Percentiles rank a stretch among this genome's conserved stretches.
Evolutionary conservation across 257 asterid genomes (phyloP).

Genomic region (Haberlea rhodopensis): DNA sequence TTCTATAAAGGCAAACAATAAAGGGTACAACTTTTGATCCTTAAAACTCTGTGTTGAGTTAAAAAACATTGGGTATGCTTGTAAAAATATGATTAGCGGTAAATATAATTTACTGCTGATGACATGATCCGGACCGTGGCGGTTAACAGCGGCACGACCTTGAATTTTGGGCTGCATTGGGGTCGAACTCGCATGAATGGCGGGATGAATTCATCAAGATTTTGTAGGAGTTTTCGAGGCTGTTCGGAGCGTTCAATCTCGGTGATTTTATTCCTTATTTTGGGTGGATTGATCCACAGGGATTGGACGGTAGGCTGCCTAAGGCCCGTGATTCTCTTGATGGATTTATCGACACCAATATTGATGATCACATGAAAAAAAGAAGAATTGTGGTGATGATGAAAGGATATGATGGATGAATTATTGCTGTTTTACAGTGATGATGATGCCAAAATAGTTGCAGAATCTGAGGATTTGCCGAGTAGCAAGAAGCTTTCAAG

Average conservation of each 20-base stretch:
- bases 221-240: slow-evolving; percentile 69
- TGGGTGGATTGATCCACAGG: slow-evolving; percentile 66
- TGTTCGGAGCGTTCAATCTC: slow-evolving; percentile 76
- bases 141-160: too few relatives aligned
- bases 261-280: slow-evolving; percentile 76
- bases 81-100: too few relatives aligned
- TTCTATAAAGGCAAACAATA: too few relatives aligned
- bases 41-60: too few relatives aligned
- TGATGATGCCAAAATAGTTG: slow-evolving; percentile 34
- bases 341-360: slow-evolving; percentile 63
- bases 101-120: too few relatives aligned
- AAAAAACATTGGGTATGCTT: too few relatives aligned
- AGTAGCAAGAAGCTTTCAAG: slow-evolving; percentile 57
- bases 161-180: slow-evolving; percentile 96
- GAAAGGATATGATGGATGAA: slow-evolving; percentile 90
- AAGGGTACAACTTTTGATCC: too few relatives aligned
- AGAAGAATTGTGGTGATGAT: slow-evolving; percentile 27
- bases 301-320: slow-evolving; percentile 40
- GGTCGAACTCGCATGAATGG: slow-evolving; percentile 61
- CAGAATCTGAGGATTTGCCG: slow-evolving; percentile 66
- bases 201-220: slow-evolving; percentile 67
- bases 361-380: slow-evolving; percentile 73
- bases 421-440: slow-evolving; percentile 68
- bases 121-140: too few relatives aligned
- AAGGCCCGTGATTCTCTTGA: slow-evolving; percentile 71